Evolutionary conservation across 2,329 filamentous ascomycete genomes (phyloP).

Genomic region (Dothistroma pini): DNA sequence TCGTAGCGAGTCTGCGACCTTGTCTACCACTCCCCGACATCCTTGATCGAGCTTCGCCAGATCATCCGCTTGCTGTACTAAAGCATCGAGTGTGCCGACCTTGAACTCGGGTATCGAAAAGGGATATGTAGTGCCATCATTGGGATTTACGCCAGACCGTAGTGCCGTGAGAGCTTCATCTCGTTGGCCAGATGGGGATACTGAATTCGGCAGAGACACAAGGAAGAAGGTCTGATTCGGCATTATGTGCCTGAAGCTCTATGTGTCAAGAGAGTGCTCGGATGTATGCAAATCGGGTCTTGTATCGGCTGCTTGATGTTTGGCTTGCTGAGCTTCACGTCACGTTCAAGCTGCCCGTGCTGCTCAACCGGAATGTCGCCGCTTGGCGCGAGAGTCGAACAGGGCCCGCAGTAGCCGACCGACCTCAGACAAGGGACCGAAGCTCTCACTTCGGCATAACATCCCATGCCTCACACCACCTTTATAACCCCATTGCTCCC

Average conservation of each 20-base stretch:
- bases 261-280: constrained; percentile 1
- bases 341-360: background rate
- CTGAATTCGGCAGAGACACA: constrained; percentile 83
- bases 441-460: background rate
- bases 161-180: constrained; percentile 79
- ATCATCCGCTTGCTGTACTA: constrained; percentile 96
- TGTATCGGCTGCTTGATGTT: background rate
- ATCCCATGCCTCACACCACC: background rate
- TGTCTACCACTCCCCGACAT: constrained; percentile 78
- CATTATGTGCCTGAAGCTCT: constrained; percentile 22
- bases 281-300: background rate
- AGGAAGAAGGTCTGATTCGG: constrained; percentile 67
- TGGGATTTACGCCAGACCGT: constrained; percentile 65
- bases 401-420: background rate
- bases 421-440: constrained; percentile 3
- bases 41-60: constrained; percentile 78
- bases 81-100: constrained; percentile 90
- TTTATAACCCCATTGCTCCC: background rate
- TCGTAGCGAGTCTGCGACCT: constrained; percentile 82
- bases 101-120: constrained; percentile 94
- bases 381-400: background rate
- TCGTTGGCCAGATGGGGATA: constrained; percentile 73
- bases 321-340: background rate
- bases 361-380: background rate
- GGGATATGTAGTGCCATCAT: constrained; percentile 70